These are phyloP conservation scores for Teratosphaeria gauchensis DNA, from an alignment of 2,329 filamentous ascomycete genomes.

Conservation along the genomic window DNA sequence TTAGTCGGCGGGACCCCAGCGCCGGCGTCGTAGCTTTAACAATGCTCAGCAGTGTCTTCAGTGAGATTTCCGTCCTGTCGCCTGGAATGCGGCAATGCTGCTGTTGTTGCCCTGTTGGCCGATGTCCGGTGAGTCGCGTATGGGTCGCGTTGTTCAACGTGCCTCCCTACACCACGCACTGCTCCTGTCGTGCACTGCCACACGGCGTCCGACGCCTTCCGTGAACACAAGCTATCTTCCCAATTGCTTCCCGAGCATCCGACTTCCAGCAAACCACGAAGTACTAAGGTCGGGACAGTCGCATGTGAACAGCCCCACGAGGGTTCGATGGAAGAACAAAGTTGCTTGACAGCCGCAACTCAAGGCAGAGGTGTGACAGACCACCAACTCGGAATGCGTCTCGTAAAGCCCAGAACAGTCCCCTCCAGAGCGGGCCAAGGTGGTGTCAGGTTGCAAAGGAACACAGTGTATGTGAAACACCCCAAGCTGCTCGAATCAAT, in stretches of 20 bases:
- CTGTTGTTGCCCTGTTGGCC: background rate
- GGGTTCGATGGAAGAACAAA: too few species aligned
- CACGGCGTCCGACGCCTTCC: background rate
- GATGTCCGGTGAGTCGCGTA: background rate
- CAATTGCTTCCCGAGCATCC: background rate
- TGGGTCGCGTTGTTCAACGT: background rate
- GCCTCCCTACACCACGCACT: background rate
- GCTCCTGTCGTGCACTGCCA: background rate
- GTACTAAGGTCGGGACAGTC: too few species aligned
- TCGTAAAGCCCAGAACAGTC: background rate
- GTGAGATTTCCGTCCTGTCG: background rate
- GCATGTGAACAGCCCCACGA: too few species aligned
- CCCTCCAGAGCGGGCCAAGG: background rate
- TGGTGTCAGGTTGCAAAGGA: background rate
- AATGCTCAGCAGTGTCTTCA: background rate
- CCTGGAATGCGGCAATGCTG: background rate
- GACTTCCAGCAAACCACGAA: background rate
- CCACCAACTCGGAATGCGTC: background rate
- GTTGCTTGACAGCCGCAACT: too few species aligned
- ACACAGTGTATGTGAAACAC: background rate
- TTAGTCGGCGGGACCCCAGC: background rate
- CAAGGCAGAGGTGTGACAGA: background rate
- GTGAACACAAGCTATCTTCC: background rate
- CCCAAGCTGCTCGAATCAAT: background rate
- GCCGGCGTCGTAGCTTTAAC: background rate